These are phyloP conservation scores for Boletus speciosus DNA, from an alignment of 768 basidiomycete genomes.

Conservation along the genomic window DNA sequence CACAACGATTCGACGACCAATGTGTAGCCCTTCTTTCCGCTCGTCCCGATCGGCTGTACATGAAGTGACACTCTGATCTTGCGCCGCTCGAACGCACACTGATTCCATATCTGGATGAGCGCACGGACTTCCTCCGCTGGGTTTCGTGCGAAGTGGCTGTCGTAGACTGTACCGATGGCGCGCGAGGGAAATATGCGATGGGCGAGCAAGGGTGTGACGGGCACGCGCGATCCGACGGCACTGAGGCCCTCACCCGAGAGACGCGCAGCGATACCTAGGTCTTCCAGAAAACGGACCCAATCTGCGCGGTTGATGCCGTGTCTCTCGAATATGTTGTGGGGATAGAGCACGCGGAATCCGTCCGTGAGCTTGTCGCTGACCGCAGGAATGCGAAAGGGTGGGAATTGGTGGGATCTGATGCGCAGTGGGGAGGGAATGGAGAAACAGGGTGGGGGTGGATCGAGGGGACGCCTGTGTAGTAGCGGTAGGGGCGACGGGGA, in stretches of 20 bases:
- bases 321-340: constrained; percentile 20
- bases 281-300: constrained; percentile 31
- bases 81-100: constrained; percentile 32
- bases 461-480: constrained; percentile 20
- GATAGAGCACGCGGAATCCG: constrained; percentile 29
- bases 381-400: constrained; percentile 25
- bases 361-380: constrained; percentile 18
- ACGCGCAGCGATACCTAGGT: constrained; percentile 27
- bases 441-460: constrained; percentile 31
- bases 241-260: constrained; percentile 21
- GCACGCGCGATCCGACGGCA: constrained; percentile 23
- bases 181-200: constrained; percentile 18
- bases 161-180: constrained; percentile 17
- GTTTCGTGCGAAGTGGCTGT: constrained; percentile 17
- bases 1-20: constrained; percentile 29
- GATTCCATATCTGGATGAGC: constrained; percentile 29
- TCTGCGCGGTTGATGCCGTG: constrained; percentile 27
- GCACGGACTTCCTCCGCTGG: constrained; percentile 23
- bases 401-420: constrained; percentile 26
- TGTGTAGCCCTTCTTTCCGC: constrained; percentile 4
- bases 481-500: neutral
- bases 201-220: constrained; percentile 8
- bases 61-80: constrained; percentile 24
- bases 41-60: neutral
- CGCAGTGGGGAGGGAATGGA: constrained; percentile 27